Base-by-base conservation (phyloP, 129 eudicot species). In the Erigeron canadensis region DNA sequence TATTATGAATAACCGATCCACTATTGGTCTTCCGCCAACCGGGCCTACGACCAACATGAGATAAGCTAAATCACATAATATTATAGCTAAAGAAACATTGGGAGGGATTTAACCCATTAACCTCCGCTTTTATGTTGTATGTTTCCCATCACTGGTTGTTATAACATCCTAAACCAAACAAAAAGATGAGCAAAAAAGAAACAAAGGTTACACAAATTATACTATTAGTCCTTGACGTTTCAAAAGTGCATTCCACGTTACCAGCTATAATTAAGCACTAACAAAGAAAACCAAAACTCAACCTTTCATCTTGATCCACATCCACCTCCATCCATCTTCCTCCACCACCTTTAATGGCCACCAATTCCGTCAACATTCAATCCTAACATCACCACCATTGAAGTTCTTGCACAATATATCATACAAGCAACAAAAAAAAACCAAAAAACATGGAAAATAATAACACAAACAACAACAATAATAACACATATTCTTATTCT, bases 401-500 rank as follows among this genome's bases (percentile, higher is more conserved):
- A 5, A n/a, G 37, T 47, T 9, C 43, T 56, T 40, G 34, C 73
- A 58, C 56, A 21, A 7, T 41, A 57, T 40, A 28, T 62, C 63
- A 43, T 46, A 3, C 6, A n/a, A n/a, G n/a, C 34, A 28, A 28
- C 34, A 28, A 28, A 28, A 67, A 60, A 55, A 22, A 22, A 23
- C 55, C 34, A 21, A 46, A 8, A 15, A 42, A 58, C 22, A 59
- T 72, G 63, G 34, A 47, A 6, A 44, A 62, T 17, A 84, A 77
- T 28, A 28, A 0, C 34, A 28, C 34, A 2, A 28, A 2, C 34
- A 28, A 0, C 34, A 28, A 28, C 1, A 28, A 28, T 82, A 84
- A 76, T 37, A 79, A 79, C 17, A 71, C 74, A 43, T 63, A 76
- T 23, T 56, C 80, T n/a, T 82, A 62, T 57, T 71, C 77, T 38